Evolutionary conservation across 345 rosid genomes (phyloP).

Genomic region (Citrus hindsii): DNA sequence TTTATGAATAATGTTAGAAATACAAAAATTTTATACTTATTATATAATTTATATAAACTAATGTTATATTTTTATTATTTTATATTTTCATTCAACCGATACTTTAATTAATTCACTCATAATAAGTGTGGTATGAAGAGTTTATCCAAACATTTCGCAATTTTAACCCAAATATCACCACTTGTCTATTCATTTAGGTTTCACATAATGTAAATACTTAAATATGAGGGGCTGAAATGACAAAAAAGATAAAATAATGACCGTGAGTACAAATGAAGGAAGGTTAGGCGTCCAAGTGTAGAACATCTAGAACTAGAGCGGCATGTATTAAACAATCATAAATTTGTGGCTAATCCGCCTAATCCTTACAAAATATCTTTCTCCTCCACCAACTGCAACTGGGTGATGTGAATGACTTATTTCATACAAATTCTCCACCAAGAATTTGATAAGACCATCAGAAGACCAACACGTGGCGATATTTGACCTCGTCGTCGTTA

Average conservation of each 20-base stretch:
- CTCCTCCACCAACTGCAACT: not conserved
- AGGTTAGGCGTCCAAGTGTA: not conserved
- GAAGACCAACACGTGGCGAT: slow-evolving; percentile 14
- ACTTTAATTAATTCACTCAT: too few species aligned
- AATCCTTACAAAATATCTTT: slow-evolving; percentile 9
- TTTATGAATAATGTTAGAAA: too few species aligned
- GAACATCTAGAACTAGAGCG: not conserved
- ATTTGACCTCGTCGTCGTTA: slow-evolving; percentile 4
- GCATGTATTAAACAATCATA: not conserved
- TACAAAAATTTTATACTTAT: too few species aligned
- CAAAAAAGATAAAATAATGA: not conserved
- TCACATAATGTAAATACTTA: not conserved
- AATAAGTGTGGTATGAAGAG: too few species aligned
- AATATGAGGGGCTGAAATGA: not conserved
- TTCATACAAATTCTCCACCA: slow-evolving; percentile 14
- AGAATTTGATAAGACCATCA: not conserved
- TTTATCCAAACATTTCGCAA: not conserved
- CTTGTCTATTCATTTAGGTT: not conserved
- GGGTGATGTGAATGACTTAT: not conserved
- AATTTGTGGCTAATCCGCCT: slow-evolving; percentile 8
- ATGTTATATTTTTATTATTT: too few species aligned
- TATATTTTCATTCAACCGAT: too few species aligned
- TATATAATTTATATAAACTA: too few species aligned
- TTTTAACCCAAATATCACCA: not conserved
- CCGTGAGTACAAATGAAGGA: not conserved